Evolutionary conservation across 805 yeast species (phyloP).

Genomic region (Candida nemodendra): DNA sequence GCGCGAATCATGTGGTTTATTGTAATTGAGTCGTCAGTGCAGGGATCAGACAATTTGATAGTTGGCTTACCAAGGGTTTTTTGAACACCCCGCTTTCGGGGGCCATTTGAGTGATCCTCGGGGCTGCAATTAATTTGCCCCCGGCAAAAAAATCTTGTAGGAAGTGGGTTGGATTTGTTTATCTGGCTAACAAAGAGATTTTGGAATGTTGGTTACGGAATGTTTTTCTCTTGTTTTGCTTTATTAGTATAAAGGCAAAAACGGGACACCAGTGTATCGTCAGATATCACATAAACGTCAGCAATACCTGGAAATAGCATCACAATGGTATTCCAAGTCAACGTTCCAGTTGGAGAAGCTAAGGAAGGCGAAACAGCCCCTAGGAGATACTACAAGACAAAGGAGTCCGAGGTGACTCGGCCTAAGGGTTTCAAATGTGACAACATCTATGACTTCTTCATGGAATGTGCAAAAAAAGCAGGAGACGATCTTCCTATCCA

Average conservation of each 20-base stretch:
- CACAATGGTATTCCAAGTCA: slow-evolving; percentile 34
- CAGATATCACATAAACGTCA: background rate
- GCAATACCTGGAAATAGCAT: background rate
- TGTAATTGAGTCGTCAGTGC: too few species aligned
- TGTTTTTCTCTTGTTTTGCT: background rate
- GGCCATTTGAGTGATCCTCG: too few species aligned
- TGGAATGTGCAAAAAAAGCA: slow-evolving; percentile 58
- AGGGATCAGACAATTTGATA: too few species aligned
- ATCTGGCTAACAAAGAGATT: background rate
- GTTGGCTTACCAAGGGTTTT: too few species aligned
- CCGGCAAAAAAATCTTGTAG: too few species aligned
- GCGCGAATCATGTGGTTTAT: too few species aligned
- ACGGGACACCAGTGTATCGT: too few species aligned
- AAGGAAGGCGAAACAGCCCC: slow-evolving; percentile 81
- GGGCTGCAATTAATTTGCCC: too few species aligned
- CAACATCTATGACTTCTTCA: slow-evolving; percentile 68
- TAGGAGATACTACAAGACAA: slow-evolving; percentile 58
- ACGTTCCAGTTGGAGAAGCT: slow-evolving; percentile 69
- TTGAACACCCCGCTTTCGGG: too few species aligned
- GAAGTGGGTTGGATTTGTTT: background rate
- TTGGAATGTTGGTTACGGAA: background rate
- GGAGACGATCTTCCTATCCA: slow-evolving; percentile 53
- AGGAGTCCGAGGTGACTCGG: slow-evolving; percentile 45
- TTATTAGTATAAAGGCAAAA: too few species aligned
- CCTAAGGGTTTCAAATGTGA: slow-evolving; percentile 65